phyloP scores from a whole-genome alignment of 2,329 filamentous ascomycete species.

The Cercospora canescens region DNA sequence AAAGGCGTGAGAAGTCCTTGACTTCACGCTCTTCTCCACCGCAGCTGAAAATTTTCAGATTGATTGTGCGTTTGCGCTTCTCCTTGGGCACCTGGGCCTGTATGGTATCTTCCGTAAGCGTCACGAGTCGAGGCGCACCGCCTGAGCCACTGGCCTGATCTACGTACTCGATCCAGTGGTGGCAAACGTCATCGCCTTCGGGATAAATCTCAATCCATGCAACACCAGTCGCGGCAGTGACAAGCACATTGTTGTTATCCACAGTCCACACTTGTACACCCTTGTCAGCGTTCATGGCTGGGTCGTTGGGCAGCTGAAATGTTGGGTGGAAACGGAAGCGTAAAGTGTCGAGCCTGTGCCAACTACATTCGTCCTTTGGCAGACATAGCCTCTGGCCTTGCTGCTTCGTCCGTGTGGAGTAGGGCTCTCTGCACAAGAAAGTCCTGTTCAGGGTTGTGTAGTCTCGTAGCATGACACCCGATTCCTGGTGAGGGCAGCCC shows the following conservation, averaged over 20 bases:
- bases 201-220: conserved; percentile 81
- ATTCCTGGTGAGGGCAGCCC: conserved; percentile 85
- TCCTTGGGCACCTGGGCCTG: conserved; percentile 69
- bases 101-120: conserved; percentile 73
- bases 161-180: conserved; percentile 77
- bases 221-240: conserved; percentile 78
- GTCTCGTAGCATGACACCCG: conserved; percentile 88
- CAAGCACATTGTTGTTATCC: conserved; percentile 72
- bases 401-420: conserved; percentile 80
- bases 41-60: conserved; percentile 72
- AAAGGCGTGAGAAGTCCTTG: conserved; percentile 70
- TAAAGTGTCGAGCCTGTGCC: conserved; percentile 87
- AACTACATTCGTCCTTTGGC: conserved; percentile 79
- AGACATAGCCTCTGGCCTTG: conserved; percentile 73
- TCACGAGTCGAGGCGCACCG: conserved; percentile 68
- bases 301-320: conserved; percentile 80
- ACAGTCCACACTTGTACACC: conserved; percentile 86
- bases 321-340: conserved; percentile 89
- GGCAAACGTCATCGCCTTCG: conserved; percentile 79
- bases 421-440: conserved; percentile 79
- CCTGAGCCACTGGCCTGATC: conserved; percentile 59
- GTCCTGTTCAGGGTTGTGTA: conserved; percentile 82
- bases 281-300: conserved; percentile 62
- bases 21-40: conserved; percentile 73
- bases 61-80: conserved; percentile 68